These are phyloP conservation scores for Cyclotella atomus DNA, from an alignment of 108 stramenopile genomes.

Conservation along the genomic window DNA sequence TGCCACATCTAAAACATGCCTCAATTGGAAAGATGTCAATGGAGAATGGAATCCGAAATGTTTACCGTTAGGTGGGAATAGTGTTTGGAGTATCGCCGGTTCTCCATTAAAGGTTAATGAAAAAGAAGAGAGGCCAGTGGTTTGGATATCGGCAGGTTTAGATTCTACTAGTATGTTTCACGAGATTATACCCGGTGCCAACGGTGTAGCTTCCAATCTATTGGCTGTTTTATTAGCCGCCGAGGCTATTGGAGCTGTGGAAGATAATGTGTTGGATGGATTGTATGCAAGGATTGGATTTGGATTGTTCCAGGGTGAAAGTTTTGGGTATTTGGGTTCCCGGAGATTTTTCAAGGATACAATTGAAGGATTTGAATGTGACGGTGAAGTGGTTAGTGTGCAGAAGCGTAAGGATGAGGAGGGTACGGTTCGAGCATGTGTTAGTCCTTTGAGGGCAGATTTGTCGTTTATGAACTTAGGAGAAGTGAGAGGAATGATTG, in stretches of 20 bases:
- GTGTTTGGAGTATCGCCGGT: slow-evolving; percentile 79
- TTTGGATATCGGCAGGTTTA: slow-evolving; percentile 64
- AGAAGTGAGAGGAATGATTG: slow-evolving; percentile 72
- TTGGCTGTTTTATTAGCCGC: slow-evolving; percentile 81
- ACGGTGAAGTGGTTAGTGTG: slow-evolving; percentile 45
- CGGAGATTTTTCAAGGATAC: slow-evolving; percentile 78
- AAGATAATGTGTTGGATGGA: slow-evolving; percentile 61
- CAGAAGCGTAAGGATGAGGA: slow-evolving; percentile 52
- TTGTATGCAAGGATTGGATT: slow-evolving; percentile 73
- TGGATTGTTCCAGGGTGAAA: slow-evolving; percentile 86
- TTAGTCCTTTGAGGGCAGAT: slow-evolving; percentile 76
- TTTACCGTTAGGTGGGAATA: slow-evolving; percentile 80
- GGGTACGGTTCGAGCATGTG: slow-evolving; percentile 62
- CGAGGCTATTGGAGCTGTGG: slow-evolving; percentile 65
- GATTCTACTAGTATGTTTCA: slow-evolving; percentile 89
- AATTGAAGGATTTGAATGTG: slow-evolving; percentile 63
- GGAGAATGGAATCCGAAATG: slow-evolving; percentile 80
- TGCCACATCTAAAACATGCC: slow-evolving; percentile 51
- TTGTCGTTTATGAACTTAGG: slow-evolving; percentile 76
- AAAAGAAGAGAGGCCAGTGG: slow-evolving; percentile 44
- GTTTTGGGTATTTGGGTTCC: slow-evolving; percentile 80
- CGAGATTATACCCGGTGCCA: slow-evolving; percentile 76
- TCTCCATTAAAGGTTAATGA: slow-evolving; percentile 24
- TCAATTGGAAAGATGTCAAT: slow-evolving; percentile 76
- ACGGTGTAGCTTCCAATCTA: slow-evolving; percentile 79